A percentile compares a stretch with the other conserved stretches of the same genome.
phyloP scores from a whole-genome alignment of 2,329 filamentous ascomycete species.

The Hypoxylon sp. region DNA sequence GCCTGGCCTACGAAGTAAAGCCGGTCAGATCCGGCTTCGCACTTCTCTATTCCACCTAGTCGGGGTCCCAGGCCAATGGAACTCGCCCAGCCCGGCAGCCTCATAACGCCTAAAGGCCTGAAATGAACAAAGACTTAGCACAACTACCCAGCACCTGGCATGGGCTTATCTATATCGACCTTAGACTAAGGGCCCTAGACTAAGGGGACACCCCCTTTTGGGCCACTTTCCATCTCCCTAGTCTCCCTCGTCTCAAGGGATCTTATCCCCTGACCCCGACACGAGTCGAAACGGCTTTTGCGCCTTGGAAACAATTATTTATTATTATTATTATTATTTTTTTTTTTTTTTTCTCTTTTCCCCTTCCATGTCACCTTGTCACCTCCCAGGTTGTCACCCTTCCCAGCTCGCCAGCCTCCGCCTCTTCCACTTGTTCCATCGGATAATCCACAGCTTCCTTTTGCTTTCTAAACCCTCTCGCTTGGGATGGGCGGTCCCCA shows the following conservation, averaged over 20 bases:
- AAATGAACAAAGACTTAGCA: constrained; percentile 2
- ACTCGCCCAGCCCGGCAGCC: constrained; percentile 10
- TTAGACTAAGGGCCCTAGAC: neutral
- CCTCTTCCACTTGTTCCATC: constrained; percentile 20
- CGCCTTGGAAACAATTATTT: too few relatives aligned
- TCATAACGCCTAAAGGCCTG: constrained; percentile 18
- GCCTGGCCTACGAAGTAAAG: constrained; percentile 12
- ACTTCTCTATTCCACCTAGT: neutral
- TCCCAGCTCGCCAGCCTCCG: too few relatives aligned
- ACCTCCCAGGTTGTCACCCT: too few relatives aligned
- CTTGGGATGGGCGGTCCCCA: constrained; percentile 28
- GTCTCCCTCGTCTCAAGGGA: constrained; percentile 33
- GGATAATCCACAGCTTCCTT: constrained; percentile 35
- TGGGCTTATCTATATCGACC: neutral
- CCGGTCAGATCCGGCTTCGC: constrained; percentile 27
- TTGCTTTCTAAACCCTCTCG: constrained; percentile 25
- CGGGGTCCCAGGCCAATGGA: constrained; percentile 36
- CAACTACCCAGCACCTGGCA: neutral
- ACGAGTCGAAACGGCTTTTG: constrained; percentile 32
- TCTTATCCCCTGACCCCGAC: constrained; percentile 28
- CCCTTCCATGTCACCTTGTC: too few relatives aligned
- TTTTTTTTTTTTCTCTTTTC: constrained; percentile 6
- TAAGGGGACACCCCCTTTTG: constrained; percentile 31
- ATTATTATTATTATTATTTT: too few relatives aligned
- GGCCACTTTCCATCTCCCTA: constrained; percentile 18